Conservation (phyloP, 805 yeast genomes). For the Candida nitratophila region DNA sequence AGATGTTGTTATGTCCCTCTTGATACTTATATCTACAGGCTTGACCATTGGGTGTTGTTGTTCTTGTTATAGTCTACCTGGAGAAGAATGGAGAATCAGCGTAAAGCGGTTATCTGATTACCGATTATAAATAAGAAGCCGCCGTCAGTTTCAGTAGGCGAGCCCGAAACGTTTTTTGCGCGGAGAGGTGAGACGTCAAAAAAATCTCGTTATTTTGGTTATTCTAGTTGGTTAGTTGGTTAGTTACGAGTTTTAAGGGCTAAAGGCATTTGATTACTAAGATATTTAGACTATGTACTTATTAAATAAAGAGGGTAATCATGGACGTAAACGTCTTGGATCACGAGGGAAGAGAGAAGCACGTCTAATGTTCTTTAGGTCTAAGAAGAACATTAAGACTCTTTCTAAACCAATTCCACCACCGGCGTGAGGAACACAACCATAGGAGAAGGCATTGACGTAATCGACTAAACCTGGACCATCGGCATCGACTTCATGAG, state of each 20-base stretch:
- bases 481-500: constrained; percentile 74
- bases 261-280: too few species aligned
- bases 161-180: too few species aligned
- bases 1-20: not conserved
- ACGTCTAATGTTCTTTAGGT: constrained; percentile 93
- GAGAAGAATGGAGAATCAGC: too few species aligned
- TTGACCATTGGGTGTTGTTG: not conserved
- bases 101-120: too few species aligned
- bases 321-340: constrained; percentile 90
- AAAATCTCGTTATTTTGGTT: too few species aligned
- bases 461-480: constrained; percentile 85
- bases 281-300: too few species aligned
- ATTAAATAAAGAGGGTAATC: not conserved
- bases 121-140: too few species aligned
- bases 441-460: constrained; percentile 86
- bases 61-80: too few species aligned
- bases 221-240: too few species aligned
- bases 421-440: constrained; percentile 99
- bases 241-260: too few species aligned
- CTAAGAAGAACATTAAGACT: constrained; percentile 97
- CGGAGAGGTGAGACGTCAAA: too few species aligned
- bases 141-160: too few species aligned
- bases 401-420: constrained; percentile 99
- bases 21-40: not conserved
- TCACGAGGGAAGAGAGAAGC: constrained; percentile 99